Percentiles rank a stretch among this genome's conserved stretches.
phyloP scores from a whole-genome alignment of 2,329 filamentous ascomycete species.

The Chaetomiaceae sp. region DNA sequence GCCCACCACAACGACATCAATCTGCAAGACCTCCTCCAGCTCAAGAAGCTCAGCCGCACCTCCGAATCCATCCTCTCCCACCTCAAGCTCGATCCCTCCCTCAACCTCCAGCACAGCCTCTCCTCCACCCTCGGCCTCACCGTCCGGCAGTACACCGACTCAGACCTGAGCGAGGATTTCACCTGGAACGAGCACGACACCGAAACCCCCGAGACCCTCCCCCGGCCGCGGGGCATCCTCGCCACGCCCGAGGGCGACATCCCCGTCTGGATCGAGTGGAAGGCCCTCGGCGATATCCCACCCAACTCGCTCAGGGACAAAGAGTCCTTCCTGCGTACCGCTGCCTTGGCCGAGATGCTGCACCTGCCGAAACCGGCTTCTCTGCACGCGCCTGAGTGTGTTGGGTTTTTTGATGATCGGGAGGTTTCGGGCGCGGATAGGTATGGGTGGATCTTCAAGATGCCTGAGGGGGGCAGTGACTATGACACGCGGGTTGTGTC shows the following conservation, averaged over 20 bases:
- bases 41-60: conserved; percentile 24
- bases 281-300: conserved; percentile 14
- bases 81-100: conserved; percentile 5
- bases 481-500: conserved; percentile 17
- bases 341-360: conserved; percentile 26
- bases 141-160: conserved; percentile 10
- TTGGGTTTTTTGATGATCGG: conserved; percentile 27
- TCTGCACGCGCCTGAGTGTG: conserved; percentile 22
- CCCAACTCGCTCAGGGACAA: conserved; percentile 17
- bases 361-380: conserved; percentile 22
- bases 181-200: conserved; percentile 18
- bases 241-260: conserved; percentile 9
- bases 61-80: conserved; percentile 22
- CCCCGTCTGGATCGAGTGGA: conserved; percentile 28
- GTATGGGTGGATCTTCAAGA: conserved; percentile 25
- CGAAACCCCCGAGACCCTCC: conserved; percentile 7
- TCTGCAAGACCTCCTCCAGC: conserved; percentile 22
- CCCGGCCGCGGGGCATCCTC: conserved; percentile 20
- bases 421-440: conserved; percentile 12
- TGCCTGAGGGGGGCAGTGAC: conserved; percentile 18
- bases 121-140: conserved; percentile 6
- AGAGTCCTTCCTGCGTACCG: conserved; percentile 20
- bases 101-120: conserved; percentile 1
- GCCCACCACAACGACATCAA: conserved; percentile 19
- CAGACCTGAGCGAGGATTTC: conserved; percentile 11